Base-by-base conservation (phyloP, 73 alveolate genomes). In the Tetrahymena elliotti region DNA sequence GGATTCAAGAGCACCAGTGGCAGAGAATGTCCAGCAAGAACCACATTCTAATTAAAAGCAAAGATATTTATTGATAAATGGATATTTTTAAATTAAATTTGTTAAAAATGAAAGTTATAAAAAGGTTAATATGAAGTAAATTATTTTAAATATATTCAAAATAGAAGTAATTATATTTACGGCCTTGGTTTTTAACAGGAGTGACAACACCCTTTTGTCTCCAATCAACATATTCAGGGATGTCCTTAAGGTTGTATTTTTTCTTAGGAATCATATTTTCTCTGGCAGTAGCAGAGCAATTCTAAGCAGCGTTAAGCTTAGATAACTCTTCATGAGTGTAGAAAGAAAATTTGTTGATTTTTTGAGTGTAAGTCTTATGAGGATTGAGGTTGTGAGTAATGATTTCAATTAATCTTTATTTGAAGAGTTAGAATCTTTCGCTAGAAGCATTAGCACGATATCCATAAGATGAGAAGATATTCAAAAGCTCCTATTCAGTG, bases 1-100 rank as follows among this genome's bases (percentile, higher is more conserved):
- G 31, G 99, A 99, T 97, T 98, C 99, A 39, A 98, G 93, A 94
- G 98, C 98, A 35, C 98, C 99, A 13, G 98, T 97, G 18, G 99
- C 82, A 35, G 98, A 94, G 96, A 98, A 97, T 13, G 99, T 98
- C 98, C 98, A 98, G 95, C 99, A 97, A 38, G 98, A 96, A 37
- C 99, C 99, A 96, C 99, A 98, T 27, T 95, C 88, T 68, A 18
- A 52, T 52, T 22, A 18, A 68, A 3, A 68, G n/a, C 11, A n/a
- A 27, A 68, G 24, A 24, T n/a, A 27, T 27, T 24, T 68, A 68
- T 68, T 3, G 11, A 11, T 18, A 36, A 27, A 7, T 68, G 1
- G 16, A 41, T 2, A 41, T 7, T 41, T 41, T 41, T 41, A 41
- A 41, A 41, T 7, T 38, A 38, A 10, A 38, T 38, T 38, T 38